Conservation (phyloP, 2,329 filamentous ascomycete species). For the Akanthomyces lecanii region DNA sequence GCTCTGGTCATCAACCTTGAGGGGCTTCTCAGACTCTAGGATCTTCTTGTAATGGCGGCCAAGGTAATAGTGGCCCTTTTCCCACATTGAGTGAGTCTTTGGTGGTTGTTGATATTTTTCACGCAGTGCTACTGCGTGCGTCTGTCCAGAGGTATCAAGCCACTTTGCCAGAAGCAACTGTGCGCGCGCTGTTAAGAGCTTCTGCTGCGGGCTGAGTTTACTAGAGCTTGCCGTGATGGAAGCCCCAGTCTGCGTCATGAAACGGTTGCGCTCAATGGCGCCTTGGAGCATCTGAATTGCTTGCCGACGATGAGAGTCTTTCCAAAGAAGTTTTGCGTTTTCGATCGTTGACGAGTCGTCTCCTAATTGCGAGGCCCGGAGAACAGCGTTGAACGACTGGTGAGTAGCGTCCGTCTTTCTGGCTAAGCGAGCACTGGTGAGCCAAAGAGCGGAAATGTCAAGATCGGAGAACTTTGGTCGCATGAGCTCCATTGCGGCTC, state of each 20-base stretch:
- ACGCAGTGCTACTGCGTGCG: conserved; percentile 73
- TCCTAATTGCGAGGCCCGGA: conserved; percentile 79
- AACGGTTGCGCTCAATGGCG: conserved; percentile 77
- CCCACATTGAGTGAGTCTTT: conserved; percentile 70
- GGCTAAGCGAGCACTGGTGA: conserved; percentile 78
- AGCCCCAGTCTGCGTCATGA: conserved; percentile 48
- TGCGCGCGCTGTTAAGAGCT: conserved; percentile 67
- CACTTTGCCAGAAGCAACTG: conserved; percentile 91
- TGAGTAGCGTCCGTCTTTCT: conserved; percentile 79
- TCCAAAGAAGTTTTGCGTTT: conserved; percentile 89
- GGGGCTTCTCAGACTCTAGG: conserved; percentile 77
- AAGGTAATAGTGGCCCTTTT: conserved; percentile 96
- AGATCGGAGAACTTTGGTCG: conserved; percentile 59
- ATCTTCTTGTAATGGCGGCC: conserved; percentile 97
- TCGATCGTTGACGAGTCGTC: conserved; percentile 89
- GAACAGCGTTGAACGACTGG: conserved; percentile 88
- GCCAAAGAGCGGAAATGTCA: conserved; percentile 80
- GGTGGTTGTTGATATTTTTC: conserved; percentile 79
- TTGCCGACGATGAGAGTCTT: conserved; percentile 87
- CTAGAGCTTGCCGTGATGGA: conserved; percentile 20
- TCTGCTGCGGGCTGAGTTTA: conserved; percentile 46
- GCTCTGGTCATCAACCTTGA: conserved; percentile 72
- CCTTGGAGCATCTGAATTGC: conserved; percentile 88
- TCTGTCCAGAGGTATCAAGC: conserved; percentile 93
- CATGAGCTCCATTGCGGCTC: conserved; percentile 80